Evolutionary conservation across 768 basidiomycete species (phyloP).

Genomic region (Wakefieldia striispora): DNA sequence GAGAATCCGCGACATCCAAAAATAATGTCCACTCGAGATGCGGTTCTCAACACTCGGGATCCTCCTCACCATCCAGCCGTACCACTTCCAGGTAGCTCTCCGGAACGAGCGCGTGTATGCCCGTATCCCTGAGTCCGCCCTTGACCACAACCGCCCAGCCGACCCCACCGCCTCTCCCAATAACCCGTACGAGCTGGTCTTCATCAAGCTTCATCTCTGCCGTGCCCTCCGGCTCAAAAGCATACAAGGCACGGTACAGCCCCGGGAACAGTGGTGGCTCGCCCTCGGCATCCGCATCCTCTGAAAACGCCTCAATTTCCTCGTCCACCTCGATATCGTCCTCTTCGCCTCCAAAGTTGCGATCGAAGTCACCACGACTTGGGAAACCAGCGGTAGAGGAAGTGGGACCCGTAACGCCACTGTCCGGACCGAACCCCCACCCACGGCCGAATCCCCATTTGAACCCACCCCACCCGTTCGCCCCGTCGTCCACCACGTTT

Average conservation of each 20-base stretch:
- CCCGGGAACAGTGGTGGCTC: conserved; percentile 56
- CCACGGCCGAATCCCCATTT: conserved; percentile 41
- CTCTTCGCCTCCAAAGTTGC: conserved; percentile 43
- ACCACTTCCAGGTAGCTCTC: conserved; percentile 73
- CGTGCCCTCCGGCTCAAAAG: conserved; percentile 76
- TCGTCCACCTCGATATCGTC: conserved; percentile 28
- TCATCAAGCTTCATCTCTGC: conserved; percentile 82
- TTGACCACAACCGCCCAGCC: conserved; percentile 77
- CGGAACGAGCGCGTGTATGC: conserved; percentile 68
- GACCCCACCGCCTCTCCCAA: conserved; percentile 74
- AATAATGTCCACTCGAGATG: neutral
- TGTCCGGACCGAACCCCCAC: conserved; percentile 32
- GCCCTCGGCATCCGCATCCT: conserved; percentile 21
- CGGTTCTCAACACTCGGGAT: neutral
- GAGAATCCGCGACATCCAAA: neutral
- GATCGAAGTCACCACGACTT: conserved; percentile 43
- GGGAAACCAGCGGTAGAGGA: conserved; percentile 25
- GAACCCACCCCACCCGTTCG: conserved; percentile 39
- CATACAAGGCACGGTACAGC: conserved; percentile 72
- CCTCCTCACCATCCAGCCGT: conserved; percentile 33
- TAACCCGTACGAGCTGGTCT: conserved; percentile 70
- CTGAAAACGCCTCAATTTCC: conserved; percentile 31
- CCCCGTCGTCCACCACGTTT: conserved; percentile 25
- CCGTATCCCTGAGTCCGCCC: conserved; percentile 34
- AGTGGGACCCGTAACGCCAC: conserved; percentile 3